A percentile compares a stretch with the other conserved stretches of the same genome.
Conservation (phyloP, 768 basidiomycete genomes). For the Udeniomyces megalosporus region DNA sequence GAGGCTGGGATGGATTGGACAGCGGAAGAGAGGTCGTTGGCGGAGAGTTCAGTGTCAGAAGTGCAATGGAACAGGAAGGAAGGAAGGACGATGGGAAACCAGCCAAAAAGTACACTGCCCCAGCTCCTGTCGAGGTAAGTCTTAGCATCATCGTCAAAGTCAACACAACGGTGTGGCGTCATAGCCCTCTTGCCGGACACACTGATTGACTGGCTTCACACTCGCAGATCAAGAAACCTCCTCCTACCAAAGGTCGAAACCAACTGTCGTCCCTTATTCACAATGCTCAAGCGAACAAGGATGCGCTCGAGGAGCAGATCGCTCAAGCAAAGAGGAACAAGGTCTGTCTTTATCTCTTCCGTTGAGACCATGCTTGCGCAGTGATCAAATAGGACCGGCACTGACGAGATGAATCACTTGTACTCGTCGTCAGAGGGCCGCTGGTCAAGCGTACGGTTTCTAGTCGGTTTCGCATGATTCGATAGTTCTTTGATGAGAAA, state of each 20-base stretch:
- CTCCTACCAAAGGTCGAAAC: slow-evolving; percentile 2
- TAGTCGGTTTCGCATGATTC: no score
- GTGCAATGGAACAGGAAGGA: neutral
- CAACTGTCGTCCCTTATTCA: slow-evolving; percentile 16
- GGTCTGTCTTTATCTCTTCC: neutral
- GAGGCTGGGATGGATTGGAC: neutral
- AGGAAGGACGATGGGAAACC: neutral
- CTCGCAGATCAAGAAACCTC: neutral
- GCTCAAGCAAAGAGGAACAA: slow-evolving; percentile 16
- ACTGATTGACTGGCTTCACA: neutral
- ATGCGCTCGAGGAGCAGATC: slow-evolving; percentile 14
- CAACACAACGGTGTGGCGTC: no score
- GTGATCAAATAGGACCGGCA: no score
- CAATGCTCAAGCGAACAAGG: slow-evolving; percentile 12
- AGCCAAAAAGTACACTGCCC: no score
- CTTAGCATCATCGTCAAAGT: no score
- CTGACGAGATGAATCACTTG: no score
- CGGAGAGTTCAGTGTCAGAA: neutral
- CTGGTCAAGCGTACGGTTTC: no score
- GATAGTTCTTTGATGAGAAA: no score
- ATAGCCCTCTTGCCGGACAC: no score
- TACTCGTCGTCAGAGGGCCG: no score
- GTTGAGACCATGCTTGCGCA: no score
- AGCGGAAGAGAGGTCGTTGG: slow-evolving; percentile 2
- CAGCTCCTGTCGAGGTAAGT: neutral